Conservation (phyloP, 495 filamentous ascomycete genomes). For the Penicillium tannophilum region DNA sequence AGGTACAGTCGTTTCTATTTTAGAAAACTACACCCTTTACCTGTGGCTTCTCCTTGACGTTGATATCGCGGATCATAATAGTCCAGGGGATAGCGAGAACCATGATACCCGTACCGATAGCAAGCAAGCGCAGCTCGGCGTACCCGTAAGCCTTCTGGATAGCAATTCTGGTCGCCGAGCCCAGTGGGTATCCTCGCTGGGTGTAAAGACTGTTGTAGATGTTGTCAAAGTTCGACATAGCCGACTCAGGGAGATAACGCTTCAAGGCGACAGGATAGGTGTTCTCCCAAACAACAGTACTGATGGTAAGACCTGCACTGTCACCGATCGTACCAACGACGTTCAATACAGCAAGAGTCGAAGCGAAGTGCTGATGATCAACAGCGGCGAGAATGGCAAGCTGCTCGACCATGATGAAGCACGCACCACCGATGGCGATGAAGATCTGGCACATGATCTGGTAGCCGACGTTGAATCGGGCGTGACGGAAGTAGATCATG, state of each 20-base stretch:
- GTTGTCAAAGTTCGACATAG: conserved; percentile 30
- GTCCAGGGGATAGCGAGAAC: conserved; percentile 44
- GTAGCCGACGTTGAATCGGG: conserved; percentile 57
- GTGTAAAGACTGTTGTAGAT: conserved; percentile 53
- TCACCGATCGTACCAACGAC: conserved; percentile 64
- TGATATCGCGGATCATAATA: conserved; percentile 53
- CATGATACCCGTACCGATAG: conserved; percentile 46
- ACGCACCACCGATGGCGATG: conserved; percentile 63
- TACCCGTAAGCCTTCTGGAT: conserved; percentile 58
- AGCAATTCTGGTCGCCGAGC: conserved; percentile 48
- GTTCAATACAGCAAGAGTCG: conserved; percentile 59
- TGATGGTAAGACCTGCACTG: conserved; percentile 60
- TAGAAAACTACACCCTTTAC: conserved; percentile 27
- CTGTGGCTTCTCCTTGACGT: conserved; percentile 53
- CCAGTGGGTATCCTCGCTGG: conserved; percentile 53
- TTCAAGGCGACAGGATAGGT: conserved; percentile 56
- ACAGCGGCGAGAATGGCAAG: conserved; percentile 65
- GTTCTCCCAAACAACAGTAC: conserved; percentile 63
- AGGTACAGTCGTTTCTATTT: not conserved
- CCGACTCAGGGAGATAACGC: conserved; percentile 53
- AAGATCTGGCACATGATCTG: conserved; percentile 73
- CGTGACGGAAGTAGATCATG: conserved; percentile 65
- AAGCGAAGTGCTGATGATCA: conserved; percentile 63
- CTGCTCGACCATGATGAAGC: conserved; percentile 61
- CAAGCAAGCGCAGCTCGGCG: conserved; percentile 53